Base-by-base conservation (phyloP, 2,329 filamentous ascomycete species). In the Trichophyton simii region DNA sequence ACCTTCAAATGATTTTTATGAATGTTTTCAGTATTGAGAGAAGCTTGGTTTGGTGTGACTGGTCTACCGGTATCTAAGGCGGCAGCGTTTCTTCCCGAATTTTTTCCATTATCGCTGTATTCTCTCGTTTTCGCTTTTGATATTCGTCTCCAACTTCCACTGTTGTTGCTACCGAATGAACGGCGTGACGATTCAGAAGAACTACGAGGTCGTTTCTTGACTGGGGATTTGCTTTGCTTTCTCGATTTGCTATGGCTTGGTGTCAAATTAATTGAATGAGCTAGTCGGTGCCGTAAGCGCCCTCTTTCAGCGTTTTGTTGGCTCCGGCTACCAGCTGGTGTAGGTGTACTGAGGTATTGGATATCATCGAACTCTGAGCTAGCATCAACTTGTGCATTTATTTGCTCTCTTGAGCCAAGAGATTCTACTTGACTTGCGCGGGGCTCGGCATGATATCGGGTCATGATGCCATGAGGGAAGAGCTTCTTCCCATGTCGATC, bases 401-500 rank as follows among this genome's bases (percentile, higher is more conserved):
- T 1, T 31, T 54, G 22, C 13, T 34, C 22, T 3, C 1, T n/a
- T 3, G 22, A n/a, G 13, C 7, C 22, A 34, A 13, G 28, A 9
- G 22, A n/a, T 13, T n/a, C 50, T 8, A 15, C 31, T 41, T 41
- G 31, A 3, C 6, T 34, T 34, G 54, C 13, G 4, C 7, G 9
- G 9, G 13, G 31, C 0, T 25, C 13, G 9, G 57, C 7, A 31
- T 15, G 59, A 20, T 61, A 28, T 18, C 66, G 68, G 57, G 69
- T 64, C 41, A 66, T 60, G 2, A 67, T 67, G 58, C 67, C 61
- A 20, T 62, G 59, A n/a, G 66, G 66, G 60, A 76, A 95, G 13
- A 96, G 83, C 62, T 82, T 86, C 57, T 83, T 81, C 69, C 90
- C 90, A 68, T 89, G 79, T 13, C 85, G 84, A 72, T 96, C 88